Evolutionary conservation across 768 basidiomycete species (phyloP).

Genomic region (Suillus variegatus): DNA sequence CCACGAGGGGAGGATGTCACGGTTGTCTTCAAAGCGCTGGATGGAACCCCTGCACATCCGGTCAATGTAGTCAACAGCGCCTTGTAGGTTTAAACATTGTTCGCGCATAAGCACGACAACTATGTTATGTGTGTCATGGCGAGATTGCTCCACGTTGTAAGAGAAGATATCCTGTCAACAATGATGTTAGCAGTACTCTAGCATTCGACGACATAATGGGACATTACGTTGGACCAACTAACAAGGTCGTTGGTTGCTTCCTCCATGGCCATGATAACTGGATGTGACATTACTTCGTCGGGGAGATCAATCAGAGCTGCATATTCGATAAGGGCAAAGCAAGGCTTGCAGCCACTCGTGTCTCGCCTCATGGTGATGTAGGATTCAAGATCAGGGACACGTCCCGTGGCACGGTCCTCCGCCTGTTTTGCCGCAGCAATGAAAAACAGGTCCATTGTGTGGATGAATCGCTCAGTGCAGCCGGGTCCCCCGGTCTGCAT

Average conservation of each 20-base stretch:
- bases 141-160: constrained; percentile 74
- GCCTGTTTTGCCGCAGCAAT: constrained; percentile 45
- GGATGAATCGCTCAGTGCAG: constrained; percentile 41
- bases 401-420: constrained; percentile 39
- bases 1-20: constrained; percentile 59
- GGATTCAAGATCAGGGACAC: constrained; percentile 47
- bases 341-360: constrained; percentile 53
- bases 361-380: constrained; percentile 56
- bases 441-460: constrained; percentile 42
- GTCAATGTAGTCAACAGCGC: constrained; percentile 65
- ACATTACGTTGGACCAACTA: constrained; percentile 45
- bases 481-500: constrained; percentile 39
- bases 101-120: constrained; percentile 68
- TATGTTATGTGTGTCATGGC: constrained; percentile 72
- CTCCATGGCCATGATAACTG: constrained; percentile 45
- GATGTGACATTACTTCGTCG: constrained; percentile 54
- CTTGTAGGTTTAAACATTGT: constrained; percentile 56
- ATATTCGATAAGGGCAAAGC: constrained; percentile 57
- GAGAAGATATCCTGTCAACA: constrained; percentile 65
- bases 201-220: constrained; percentile 4
- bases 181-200: constrained; percentile 6
- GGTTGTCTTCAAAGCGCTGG: constrained; percentile 50
- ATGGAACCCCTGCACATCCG: constrained; percentile 58
- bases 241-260: constrained; percentile 54
- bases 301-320: constrained; percentile 52